phyloP scores from a whole-genome alignment of 768 basidiomycete genomes.

The Hortiboletus flavorubellus region DNA sequence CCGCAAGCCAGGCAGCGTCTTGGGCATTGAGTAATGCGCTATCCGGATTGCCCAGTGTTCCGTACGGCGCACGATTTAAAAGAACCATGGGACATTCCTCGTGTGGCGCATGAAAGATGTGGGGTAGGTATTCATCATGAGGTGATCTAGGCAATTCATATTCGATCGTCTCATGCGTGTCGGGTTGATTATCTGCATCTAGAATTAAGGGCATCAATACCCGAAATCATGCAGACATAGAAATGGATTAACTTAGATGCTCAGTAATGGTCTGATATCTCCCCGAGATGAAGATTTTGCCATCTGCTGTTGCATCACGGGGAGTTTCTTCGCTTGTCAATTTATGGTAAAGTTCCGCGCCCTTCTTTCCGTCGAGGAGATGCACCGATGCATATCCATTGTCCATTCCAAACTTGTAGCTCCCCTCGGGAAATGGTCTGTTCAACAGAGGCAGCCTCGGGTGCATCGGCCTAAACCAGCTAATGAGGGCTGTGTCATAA shows the following conservation, averaged over 20 bases:
- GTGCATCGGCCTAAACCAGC: conserved; percentile 50
- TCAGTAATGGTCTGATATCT: conserved; percentile 37
- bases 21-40: conserved; percentile 52
- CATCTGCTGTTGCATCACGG: conserved; percentile 5
- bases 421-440: conserved; percentile 30
- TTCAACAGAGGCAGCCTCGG: conserved; percentile 43
- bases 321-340: conserved; percentile 13
- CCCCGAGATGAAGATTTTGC: conserved; percentile 28
- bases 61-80: conserved; percentile 60
- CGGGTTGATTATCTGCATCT: conserved; percentile 36
- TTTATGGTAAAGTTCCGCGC: conserved; percentile 25
- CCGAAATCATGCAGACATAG: not conserved
- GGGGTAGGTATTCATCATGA: conserved; percentile 56
- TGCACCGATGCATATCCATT: conserved; percentile 29
- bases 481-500: conserved; percentile 66
- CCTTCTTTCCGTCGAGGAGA: conserved; percentile 26
- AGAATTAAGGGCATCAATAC: conserved; percentile 10
- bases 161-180: conserved; percentile 31
- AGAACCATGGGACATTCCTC: conserved; percentile 61
- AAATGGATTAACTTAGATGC: conserved; percentile 35
- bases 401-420: conserved; percentile 39
- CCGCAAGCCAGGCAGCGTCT: conserved; percentile 66
- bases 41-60: conserved; percentile 43
- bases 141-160: conserved; percentile 24
- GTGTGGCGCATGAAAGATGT: conserved; percentile 57